Evolutionary conservation across 306 rosid species (phyloP), one percentile per base, ranked within the genome.

Genomic region (Inga laurina): DNA sequence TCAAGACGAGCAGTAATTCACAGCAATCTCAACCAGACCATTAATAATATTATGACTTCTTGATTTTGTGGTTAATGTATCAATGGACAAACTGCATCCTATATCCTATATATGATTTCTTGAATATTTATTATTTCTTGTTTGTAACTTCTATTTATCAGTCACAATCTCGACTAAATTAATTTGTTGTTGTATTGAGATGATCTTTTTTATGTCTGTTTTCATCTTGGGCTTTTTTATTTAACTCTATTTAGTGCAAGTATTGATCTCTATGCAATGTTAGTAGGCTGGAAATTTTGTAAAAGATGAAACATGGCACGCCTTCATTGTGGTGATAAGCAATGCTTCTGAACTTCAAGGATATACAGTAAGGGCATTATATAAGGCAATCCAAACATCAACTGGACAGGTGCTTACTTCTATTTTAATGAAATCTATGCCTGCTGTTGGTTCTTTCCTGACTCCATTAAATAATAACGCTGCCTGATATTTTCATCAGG

Each of bases 201-300:
- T 80, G n/a, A 10, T 37, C 59, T 43, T 67, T 37, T 59, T 71
- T 57, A 74, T 82, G 78, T 83, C 69, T 81, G 67, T 54, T 37
- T 79, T 76, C 74, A 61, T 67, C 56, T 81, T 73, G 30, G 37
- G 74, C 56, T 41, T 12, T 68, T 70, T 62, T 45, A n/a, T 68
- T 78, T 68, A n/a, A 64, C 65, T 67, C 48, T 66, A 11, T 82
- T 81, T 79, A 70, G 41, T 72, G 80, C 84, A 79, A 75, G 68
- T 91, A 85, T 88, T 93, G 89, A 93, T 90, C 83, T 92, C 85
- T 85, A 64, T 90, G 80, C 86, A 81, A 46, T 92, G 93, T 91
- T 93, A 88, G 97, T 94, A 97, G 99, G 99, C 99, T 94, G 99
- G 99, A 92, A 97, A 91, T 88, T 91, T 90, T 89, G 97, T 97